phyloP scores from a whole-genome alignment of 2,329 filamentous ascomycete genomes.

The Colletotrichum phormii region DNA sequence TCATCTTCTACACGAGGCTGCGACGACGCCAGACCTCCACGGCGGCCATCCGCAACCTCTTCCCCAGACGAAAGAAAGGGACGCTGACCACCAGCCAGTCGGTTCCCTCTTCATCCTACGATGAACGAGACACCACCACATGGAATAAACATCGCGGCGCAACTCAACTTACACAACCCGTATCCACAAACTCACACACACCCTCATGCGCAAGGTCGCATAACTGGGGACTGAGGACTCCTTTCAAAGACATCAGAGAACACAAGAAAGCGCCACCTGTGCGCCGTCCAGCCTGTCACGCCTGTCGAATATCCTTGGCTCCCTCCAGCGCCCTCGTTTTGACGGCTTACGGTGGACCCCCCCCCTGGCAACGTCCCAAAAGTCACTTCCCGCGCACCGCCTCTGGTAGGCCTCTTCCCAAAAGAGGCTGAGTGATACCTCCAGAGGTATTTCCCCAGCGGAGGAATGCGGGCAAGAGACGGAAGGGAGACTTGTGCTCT shows the following conservation, averaged over 20 bases:
- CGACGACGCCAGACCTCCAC: constrained; percentile 9
- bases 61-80: not conserved
- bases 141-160: not conserved
- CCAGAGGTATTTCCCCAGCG: constrained; percentile 5
- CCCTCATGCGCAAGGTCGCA: constrained; percentile 1
- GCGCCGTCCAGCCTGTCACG: not conserved
- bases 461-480: not conserved
- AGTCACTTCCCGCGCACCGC: constrained; percentile 23
- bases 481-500: not conserved
- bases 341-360: constrained; percentile 25
- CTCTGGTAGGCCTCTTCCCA: constrained; percentile 6
- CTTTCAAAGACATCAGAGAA: not conserved
- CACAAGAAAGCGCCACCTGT: not conserved
- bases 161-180: constrained; percentile 10
- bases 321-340: constrained; percentile 28
- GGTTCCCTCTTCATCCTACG: constrained; percentile 11
- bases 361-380: constrained; percentile 20
- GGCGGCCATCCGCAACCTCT: not conserved
- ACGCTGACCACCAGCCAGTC: constrained; percentile 21
- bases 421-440: constrained; percentile 10
- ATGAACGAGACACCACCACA: constrained; percentile 9
- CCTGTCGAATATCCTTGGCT: constrained; percentile 19
- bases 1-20: constrained; percentile 28
- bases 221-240: constrained; percentile 11
- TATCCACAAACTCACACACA: not conserved